A percentile compares a stretch with the other conserved stretches of the same genome.
Conservation (phyloP, 805 yeast genomes). For the Candida parachauliodes region DNA sequence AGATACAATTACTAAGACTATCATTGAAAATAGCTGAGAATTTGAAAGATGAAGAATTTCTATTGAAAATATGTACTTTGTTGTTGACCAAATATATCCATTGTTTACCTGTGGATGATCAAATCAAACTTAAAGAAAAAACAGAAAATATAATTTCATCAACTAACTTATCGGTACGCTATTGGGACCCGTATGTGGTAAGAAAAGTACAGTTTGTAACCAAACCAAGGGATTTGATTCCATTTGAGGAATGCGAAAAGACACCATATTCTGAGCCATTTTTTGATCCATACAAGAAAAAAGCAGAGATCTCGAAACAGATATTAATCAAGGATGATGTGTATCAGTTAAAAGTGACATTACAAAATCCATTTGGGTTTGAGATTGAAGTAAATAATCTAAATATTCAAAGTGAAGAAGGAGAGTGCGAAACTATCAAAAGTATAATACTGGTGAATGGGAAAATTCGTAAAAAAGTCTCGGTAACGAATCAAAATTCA, state of each 20-base stretch:
- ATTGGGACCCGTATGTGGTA: conserved; percentile 74
- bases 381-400: conserved; percentile 59
- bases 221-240: conserved; percentile 36
- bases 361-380: conserved; percentile 81
- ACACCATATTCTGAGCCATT: conserved; percentile 16
- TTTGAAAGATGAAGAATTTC: conserved; percentile 38
- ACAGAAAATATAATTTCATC: conserved; percentile 21
- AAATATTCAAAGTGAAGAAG: conserved; percentile 32
- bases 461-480: conserved; percentile 2
- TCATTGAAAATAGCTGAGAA: conserved; percentile 53
- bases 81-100: conserved; percentile 54
- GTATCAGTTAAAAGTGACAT: conserved; percentile 49
- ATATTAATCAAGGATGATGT: conserved; percentile 46
- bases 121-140: conserved; percentile 37
- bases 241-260: conserved; percentile 21
- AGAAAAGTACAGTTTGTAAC: conserved; percentile 43
- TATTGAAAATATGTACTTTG: conserved; percentile 47
- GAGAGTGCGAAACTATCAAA: conserved; percentile 26
- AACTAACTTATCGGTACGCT: conserved; percentile 31
- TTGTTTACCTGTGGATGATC: conserved; percentile 57
- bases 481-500: not conserved
- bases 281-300: conserved; percentile 49
- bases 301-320: conserved; percentile 34
- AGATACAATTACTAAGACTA: conserved; percentile 50
- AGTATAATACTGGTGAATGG: conserved; percentile 9